These are phyloP conservation scores for Collybia mongolica DNA, from an alignment of 768 basidiomycete species.

Conservation along the genomic window DNA sequence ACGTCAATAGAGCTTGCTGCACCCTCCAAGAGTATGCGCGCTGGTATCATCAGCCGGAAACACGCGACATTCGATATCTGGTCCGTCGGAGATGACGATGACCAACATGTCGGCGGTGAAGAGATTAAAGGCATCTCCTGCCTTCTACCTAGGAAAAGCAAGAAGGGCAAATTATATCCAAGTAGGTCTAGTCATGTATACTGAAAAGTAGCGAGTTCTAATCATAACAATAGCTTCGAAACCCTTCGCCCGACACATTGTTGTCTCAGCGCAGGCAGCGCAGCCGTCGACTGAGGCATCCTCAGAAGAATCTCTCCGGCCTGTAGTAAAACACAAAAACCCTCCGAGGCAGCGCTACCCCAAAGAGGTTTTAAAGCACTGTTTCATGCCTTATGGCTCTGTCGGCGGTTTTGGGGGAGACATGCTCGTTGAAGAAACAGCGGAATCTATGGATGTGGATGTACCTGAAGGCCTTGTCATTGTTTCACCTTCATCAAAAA, in stretches of 20 bases:
- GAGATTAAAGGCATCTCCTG: slow-evolving; percentile 62
- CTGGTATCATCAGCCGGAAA: slow-evolving; percentile 56
- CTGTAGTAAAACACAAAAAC: slow-evolving; percentile 36
- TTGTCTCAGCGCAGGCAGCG: slow-evolving; percentile 51
- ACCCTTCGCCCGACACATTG: slow-evolving; percentile 54
- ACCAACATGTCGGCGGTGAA: slow-evolving; percentile 48
- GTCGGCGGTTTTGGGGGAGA: slow-evolving; percentile 20
- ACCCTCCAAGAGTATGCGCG: slow-evolving; percentile 33
- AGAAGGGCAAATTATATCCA: slow-evolving; percentile 56
- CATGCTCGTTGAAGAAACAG: slow-evolving; percentile 17
- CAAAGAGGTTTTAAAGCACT: slow-evolving; percentile 58
- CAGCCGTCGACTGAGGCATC: slow-evolving; percentile 27
- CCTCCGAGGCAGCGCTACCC: slow-evolving; percentile 60
- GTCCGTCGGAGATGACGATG: slow-evolving; percentile 49
- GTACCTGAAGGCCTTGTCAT: neutral
- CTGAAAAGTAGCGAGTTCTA: neutral
- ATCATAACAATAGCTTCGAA: slow-evolving; percentile 47
- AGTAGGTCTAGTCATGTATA: slow-evolving; percentile 36
- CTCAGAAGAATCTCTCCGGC: slow-evolving; percentile 11
- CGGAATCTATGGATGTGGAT: slow-evolving; percentile 19
- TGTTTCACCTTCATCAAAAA: neutral
- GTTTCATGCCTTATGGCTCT: slow-evolving; percentile 64
- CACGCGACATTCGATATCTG: slow-evolving; percentile 61
- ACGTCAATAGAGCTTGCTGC: slow-evolving; percentile 46
- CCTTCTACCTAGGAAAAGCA: slow-evolving; percentile 61